Evolutionary conservation across 1,139 yeast genomes (phyloP), one percentile per base, ranked within the genome.

Genomic region (Candida smagusa): DNA sequence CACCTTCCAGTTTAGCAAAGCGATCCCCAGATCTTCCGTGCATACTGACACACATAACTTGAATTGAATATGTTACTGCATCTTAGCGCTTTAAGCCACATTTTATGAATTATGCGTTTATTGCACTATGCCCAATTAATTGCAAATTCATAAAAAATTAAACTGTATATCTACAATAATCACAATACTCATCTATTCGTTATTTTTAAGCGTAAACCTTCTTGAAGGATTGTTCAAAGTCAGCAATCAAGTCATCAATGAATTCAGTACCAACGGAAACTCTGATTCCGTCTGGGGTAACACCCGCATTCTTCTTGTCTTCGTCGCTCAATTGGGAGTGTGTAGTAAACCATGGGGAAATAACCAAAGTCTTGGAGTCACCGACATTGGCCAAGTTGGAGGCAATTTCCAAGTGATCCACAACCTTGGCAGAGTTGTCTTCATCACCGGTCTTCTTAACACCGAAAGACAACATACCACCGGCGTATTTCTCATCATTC

Each of bases 381-480:
- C 98, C 97, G 42, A 92, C 97, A 56, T 92, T 92, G 41, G 98
- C 97, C 60, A 92, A 77, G 69, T 89, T 87, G 27, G 95, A 82
- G 41, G 95, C 95, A 41, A 92, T 67, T 63, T 87, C 77, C 61
- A 92, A 77, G 48, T 65, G 67, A 62, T 89, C 96, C 43, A 87
- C 96, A 45, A 89, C 86, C 52, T 71, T 74, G 35, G 90, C 90
- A 51, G 95, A 88, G 33, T 89, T 78, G 49, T 80, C 84, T 49
- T 78, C 59, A 68, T 83, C 84, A 50, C 77, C 79, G 16, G 58
- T 61, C 39, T 78, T 79, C 64, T 85, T 86, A 43, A 88, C 95
- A 55, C 96, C 96, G 54, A 92, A 81, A 6, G 96, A 83, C 47
- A 92, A 71, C 31, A 86, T 87, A 46, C 94, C 94, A 55, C 97